phyloP scores from a whole-genome alignment of 306 rosid species.

The Prosopis cineraria region DNA sequence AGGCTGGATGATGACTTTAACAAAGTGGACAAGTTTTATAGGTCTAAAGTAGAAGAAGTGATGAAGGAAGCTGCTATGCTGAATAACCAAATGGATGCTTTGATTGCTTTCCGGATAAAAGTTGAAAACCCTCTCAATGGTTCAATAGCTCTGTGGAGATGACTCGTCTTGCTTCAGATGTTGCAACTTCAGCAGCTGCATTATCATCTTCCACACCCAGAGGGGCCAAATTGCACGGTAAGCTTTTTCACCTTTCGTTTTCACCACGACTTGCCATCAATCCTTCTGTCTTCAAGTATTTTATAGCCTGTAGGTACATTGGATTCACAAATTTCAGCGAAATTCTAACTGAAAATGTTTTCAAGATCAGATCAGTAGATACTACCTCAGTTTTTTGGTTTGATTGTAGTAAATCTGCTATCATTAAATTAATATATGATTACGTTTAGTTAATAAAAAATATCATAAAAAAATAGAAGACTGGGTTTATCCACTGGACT shows the following conservation, averaged over 20 bases:
- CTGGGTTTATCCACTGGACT: no score
- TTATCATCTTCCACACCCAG: conserved; percentile 57
- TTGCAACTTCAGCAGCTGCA: conserved; percentile 52
- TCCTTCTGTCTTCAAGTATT: no score
- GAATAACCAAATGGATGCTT: conserved; percentile 71
- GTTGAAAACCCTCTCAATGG: conserved; percentile 54
- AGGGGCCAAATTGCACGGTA: conserved; percentile 41
- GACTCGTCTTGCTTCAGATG: conserved; percentile 55
- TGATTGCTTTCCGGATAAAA: conserved; percentile 67
- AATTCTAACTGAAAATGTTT: neutral
- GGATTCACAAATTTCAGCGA: neutral
- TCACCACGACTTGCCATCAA: neutral
- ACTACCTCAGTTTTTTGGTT: neutral
- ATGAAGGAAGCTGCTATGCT: conserved; percentile 59
- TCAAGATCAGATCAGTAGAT: neutral
- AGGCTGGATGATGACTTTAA: conserved; percentile 63
- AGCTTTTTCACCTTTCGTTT: conserved; percentile 5
- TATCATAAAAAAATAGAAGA: no score
- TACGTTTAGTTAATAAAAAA: no score
- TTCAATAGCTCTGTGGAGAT: conserved; percentile 52
- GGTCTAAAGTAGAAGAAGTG: conserved; percentile 58
- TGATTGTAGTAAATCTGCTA: no score
- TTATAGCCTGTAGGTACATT: neutral
- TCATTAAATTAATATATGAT: neutral
- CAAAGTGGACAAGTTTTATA: conserved; percentile 60